These are phyloP conservation scores for Fraxinus pennsylvanica DNA, from an alignment of 257 asterid genomes.

Conservation along the genomic window DNA sequence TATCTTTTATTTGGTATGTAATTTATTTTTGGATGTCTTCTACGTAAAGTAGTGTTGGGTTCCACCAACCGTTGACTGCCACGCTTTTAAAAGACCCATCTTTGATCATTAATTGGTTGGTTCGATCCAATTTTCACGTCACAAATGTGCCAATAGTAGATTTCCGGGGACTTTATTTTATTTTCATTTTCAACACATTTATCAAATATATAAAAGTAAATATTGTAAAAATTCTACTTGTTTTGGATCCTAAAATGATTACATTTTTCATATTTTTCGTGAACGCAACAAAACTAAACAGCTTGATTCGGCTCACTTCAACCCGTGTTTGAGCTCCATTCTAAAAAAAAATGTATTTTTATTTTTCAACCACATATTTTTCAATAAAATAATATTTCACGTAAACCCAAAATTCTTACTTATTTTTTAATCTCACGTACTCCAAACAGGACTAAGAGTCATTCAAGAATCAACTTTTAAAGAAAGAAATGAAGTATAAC, in stretches of 20 bases:
- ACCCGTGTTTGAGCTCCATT: no score
- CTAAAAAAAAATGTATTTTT: no score
- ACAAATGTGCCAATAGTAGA: not conserved
- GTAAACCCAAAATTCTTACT: no score
- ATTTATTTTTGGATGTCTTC: slow-evolving; percentile 39
- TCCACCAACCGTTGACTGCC: slow-evolving; percentile 34
- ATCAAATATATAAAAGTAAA: not conserved
- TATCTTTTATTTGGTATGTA: not conserved
- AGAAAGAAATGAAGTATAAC: no score
- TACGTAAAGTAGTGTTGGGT: slow-evolving; percentile 43
- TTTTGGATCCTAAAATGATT: not conserved
- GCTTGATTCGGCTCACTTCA: not conserved
- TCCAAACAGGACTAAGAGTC: no score
- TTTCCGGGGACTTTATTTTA: not conserved
- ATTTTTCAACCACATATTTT: no score
- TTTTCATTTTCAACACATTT: not conserved
- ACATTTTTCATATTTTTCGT: no score
- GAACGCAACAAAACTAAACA: no score
- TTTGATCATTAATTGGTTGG: slow-evolving; percentile 1
- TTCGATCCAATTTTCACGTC: not conserved
- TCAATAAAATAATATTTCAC: no score
- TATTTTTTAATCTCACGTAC: no score
- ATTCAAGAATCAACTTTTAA: no score
- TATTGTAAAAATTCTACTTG: not conserved
- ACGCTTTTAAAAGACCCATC: slow-evolving; percentile 12